These are phyloP conservation scores for Cryomyces minteri DNA, from an alignment of 495 filamentous ascomycete species.

Conservation along the genomic window DNA sequence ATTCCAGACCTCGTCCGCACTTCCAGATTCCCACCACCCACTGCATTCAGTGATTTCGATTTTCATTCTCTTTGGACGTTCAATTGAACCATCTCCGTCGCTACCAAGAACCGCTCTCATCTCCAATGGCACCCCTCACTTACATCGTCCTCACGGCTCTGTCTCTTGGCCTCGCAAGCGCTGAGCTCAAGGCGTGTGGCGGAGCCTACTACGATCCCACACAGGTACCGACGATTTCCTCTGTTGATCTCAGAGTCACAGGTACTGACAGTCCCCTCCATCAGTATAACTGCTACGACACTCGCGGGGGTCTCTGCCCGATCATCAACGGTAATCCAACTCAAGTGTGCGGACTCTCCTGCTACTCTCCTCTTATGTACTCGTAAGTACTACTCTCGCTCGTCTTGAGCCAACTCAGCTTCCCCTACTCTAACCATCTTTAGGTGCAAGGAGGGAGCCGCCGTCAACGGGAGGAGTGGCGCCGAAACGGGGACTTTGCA, in stretches of 20 bases:
- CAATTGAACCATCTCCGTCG: no score
- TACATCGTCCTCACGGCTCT: not conserved
- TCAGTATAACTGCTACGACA: slow-evolving; percentile 2
- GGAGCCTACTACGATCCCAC: not conserved
- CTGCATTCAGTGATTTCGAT: no score
- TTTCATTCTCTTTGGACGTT: no score
- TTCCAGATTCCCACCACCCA: no score
- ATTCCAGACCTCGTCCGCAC: no score
- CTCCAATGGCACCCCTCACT: not conserved
- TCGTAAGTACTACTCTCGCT: not conserved
- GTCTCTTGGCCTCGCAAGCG: not conserved
- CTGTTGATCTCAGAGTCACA: not conserved
- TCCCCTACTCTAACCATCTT: not conserved
- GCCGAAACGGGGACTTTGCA: not conserved
- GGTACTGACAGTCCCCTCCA: not conserved
- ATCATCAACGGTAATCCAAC: not conserved
- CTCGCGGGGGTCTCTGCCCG: not conserved
- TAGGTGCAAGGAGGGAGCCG: not conserved
- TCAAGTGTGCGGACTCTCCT: not conserved
- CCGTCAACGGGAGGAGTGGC: not conserved
- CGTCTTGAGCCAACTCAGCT: not conserved
- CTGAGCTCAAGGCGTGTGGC: not conserved
- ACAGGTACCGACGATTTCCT: not conserved
- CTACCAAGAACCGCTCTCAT: no score
- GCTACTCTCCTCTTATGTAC: slow-evolving; percentile 1